These are phyloP conservation scores for Dactylis glomerata DNA, from an alignment of 176 grass and related monocot genomes.

Conservation along the genomic window DNA sequence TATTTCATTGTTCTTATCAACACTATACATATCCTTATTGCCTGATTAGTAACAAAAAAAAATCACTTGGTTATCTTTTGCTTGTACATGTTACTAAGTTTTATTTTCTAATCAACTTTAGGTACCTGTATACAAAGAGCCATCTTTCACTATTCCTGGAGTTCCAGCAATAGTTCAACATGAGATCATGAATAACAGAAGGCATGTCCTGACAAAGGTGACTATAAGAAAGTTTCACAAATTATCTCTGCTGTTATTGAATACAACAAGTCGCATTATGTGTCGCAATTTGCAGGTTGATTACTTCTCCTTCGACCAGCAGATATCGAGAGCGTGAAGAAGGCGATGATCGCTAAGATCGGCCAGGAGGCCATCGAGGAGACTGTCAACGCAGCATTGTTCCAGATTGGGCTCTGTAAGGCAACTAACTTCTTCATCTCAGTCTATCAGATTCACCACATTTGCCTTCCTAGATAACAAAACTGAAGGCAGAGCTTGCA, in stretches of 20 bases:
- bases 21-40: too few relatives aligned
- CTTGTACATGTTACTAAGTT: background rate
- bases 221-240: constrained; percentile 22
- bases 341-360: constrained; percentile 58
- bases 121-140: too few relatives aligned
- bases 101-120: background rate
- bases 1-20: too few relatives aligned
- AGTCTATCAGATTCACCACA: background rate
- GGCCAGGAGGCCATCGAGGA: constrained; percentile 56
- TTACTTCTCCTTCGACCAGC: constrained; percentile 86
- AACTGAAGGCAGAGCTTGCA: constrained; percentile 55
- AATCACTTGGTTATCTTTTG: background rate
- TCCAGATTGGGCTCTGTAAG: constrained; percentile 62
- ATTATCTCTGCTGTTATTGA: background rate
- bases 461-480: constrained; percentile 50
- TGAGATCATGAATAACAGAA: too few relatives aligned
- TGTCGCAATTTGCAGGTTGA: constrained; percentile 58
- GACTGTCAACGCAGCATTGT: constrained; percentile 59
- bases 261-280: background rate
- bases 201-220: constrained; percentile 97
- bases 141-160: too few relatives aligned
- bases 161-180: too few relatives aligned
- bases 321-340: constrained; percentile 71
- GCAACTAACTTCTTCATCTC: background rate
- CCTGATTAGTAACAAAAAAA: too few relatives aligned